Conservation (phyloP, 2,329 filamentous ascomycete species). For the Coniochaeta sp. region DNA sequence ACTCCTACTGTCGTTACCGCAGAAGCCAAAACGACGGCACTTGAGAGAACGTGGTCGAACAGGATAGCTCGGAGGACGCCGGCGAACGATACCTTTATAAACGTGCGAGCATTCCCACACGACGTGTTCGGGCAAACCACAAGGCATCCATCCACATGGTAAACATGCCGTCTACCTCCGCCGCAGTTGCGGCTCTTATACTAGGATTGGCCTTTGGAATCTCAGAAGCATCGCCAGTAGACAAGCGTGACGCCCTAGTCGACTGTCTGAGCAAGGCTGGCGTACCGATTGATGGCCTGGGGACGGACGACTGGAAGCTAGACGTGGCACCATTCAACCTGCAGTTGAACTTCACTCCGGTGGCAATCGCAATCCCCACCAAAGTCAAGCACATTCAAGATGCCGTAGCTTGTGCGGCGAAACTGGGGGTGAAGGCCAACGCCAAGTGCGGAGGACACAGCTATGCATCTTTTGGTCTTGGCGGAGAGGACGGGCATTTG, state of each 20-base stretch:
- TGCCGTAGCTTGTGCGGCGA: slow-evolving; percentile 35
- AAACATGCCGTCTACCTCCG: background rate
- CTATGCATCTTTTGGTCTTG: slow-evolving; percentile 40
- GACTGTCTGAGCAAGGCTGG: slow-evolving; percentile 15
- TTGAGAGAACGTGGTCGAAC: background rate
- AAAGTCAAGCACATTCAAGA: slow-evolving; percentile 35
- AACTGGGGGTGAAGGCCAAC: slow-evolving; percentile 35
- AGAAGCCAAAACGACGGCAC: background rate
- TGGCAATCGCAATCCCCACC: slow-evolving; percentile 34
- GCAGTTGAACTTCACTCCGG: slow-evolving; percentile 27
- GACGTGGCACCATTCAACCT: slow-evolving; percentile 25
- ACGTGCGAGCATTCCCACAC: background rate
- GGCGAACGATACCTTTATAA: background rate
- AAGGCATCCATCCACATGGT: background rate
- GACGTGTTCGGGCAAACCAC: background rate
- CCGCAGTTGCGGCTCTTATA: background rate
- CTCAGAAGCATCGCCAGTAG: slow-evolving; percentile 8
- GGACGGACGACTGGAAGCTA: slow-evolving; percentile 21
- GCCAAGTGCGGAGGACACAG: slow-evolving; percentile 44
- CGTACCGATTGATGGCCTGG: slow-evolving; percentile 13
- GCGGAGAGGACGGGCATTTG: slow-evolving; percentile 39
- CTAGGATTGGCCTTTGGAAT: background rate
- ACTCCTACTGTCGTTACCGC: background rate
- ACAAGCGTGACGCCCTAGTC: slow-evolving; percentile 12
- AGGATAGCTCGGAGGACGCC: background rate